A percentile compares a stretch with the other conserved stretches of the same genome.
Conservation (phyloP, 768 basidiomycete species). For the Porphyrellus cyaneotinctus region DNA sequence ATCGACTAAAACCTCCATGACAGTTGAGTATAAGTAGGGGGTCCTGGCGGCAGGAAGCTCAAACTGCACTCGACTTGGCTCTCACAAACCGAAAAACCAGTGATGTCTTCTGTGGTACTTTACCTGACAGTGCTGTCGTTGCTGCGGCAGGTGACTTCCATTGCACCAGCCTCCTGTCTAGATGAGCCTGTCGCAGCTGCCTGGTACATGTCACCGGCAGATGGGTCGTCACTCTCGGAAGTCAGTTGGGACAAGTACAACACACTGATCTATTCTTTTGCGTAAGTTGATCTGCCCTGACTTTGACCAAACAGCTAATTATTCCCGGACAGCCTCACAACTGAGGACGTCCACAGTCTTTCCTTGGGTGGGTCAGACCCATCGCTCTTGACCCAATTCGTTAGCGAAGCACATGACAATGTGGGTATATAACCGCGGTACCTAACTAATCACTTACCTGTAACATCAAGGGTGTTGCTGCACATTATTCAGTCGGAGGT, state of each 20-base stretch:
- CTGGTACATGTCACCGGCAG: conserved; percentile 53
- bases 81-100: not conserved
- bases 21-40: conserved; percentile 6
- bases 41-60: not conserved
- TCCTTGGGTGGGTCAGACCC: conserved; percentile 42
- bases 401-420: conserved; percentile 38
- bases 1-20: not conserved
- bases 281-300: conserved; percentile 32
- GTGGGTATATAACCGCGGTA: conserved; percentile 18
- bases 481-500: conserved; percentile 62
- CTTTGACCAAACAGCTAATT: not conserved
- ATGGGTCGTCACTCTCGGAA: conserved; percentile 40
- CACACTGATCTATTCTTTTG: conserved; percentile 66
- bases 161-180: not conserved
- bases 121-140: conserved; percentile 4
- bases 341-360: conserved; percentile 28
- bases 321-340: conserved; percentile 29
- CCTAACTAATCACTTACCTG: not conserved
- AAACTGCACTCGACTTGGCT: not conserved
- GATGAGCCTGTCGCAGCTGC: conserved; percentile 39
- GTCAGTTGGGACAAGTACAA: conserved; percentile 71
- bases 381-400: conserved; percentile 52
- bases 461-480: conserved; percentile 48
- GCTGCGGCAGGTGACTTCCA: not conserved
- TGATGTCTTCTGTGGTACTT: conserved; percentile 3